phyloP scores from a whole-genome alignment of 129 eudicot genomes.

The Flaveria trinervia region DNA sequence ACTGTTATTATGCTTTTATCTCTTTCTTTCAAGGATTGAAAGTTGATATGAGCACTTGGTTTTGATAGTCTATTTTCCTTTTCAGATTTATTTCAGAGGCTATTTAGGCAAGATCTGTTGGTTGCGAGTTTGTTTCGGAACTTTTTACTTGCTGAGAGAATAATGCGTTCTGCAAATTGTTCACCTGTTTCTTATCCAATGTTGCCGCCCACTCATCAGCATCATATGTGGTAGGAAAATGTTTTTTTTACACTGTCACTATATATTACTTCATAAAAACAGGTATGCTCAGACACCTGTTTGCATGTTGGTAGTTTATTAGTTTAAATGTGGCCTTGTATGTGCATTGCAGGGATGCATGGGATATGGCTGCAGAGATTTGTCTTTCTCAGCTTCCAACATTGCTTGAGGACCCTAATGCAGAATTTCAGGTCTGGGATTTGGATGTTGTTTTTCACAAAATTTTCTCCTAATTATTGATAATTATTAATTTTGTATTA shows the following conservation, averaged over 20 bases:
- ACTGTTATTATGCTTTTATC: conserved; percentile 8
- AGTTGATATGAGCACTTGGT: not conserved
- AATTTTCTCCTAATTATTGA: not conserved
- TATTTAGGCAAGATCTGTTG: conserved; percentile 94
- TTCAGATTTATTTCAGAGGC: conserved; percentile 91
- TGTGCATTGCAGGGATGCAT: conserved; percentile 80
- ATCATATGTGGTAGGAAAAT: conserved; percentile 86
- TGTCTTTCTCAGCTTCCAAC: conserved; percentile 95
- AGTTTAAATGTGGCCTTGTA: conserved; percentile 17
- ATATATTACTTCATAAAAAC: not conserved
- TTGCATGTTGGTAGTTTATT: not conserved
- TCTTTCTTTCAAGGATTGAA: conserved; percentile 13
- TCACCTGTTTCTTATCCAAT: conserved; percentile 91
- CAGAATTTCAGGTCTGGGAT: conserved; percentile 82
- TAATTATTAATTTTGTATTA: not conserved
- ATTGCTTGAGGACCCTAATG: conserved; percentile 77
- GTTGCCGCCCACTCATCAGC: conserved; percentile 98
- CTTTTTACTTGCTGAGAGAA: conserved; percentile 91
- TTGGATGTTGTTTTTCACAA: not conserved
- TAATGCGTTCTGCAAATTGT: conserved; percentile 97
- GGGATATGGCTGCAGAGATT: conserved; percentile 99
- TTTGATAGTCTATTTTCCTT: conserved; percentile 5
- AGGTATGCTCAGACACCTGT: not conserved
- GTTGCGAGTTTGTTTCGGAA: conserved; percentile 98
- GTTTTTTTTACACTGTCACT: not conserved